phyloP scores from a whole-genome alignment of 768 basidiomycete species.

The Russula brevipes region DNA sequence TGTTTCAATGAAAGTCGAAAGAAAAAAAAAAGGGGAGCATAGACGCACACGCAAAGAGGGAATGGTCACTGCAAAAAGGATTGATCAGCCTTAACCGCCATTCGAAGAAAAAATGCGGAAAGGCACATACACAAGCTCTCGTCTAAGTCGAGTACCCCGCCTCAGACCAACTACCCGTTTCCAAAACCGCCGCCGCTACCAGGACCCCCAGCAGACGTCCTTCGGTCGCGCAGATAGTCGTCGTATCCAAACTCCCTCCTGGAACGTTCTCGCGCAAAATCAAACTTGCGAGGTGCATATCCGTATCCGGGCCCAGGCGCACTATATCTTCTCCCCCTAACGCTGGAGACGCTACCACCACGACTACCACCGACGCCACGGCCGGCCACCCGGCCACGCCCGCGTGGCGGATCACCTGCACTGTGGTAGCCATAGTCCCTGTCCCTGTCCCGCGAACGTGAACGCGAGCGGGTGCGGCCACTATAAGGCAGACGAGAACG shows the following conservation, averaged over 20 bases:
- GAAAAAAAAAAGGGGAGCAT: no score
- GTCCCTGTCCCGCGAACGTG: constrained; percentile 3
- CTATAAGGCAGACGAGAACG: background rate
- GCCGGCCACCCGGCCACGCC: background rate
- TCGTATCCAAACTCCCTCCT: constrained; percentile 5
- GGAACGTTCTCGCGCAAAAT: constrained; percentile 3
- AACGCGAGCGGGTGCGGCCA: background rate
- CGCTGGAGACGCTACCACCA: no score
- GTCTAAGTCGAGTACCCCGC: background rate
- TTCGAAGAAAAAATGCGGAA: background rate
- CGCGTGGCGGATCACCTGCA: background rate
- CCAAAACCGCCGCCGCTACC: background rate
- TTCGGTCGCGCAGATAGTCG: background rate
- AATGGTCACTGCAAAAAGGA: background rate
- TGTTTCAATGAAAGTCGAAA: background rate
- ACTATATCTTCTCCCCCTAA: background rate
- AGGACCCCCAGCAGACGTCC: background rate
- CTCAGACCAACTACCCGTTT: background rate
- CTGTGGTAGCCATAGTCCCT: background rate
- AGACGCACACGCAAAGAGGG: background rate
- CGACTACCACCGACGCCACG: background rate
- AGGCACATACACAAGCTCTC: background rate
- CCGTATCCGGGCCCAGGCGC: background rate
- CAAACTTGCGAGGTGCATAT: constrained; percentile 1
- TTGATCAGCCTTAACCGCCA: background rate